These are phyloP conservation scores for Lentinus polychrous DNA, from an alignment of 1,284 basidiomycete species.

Conservation along the genomic window DNA sequence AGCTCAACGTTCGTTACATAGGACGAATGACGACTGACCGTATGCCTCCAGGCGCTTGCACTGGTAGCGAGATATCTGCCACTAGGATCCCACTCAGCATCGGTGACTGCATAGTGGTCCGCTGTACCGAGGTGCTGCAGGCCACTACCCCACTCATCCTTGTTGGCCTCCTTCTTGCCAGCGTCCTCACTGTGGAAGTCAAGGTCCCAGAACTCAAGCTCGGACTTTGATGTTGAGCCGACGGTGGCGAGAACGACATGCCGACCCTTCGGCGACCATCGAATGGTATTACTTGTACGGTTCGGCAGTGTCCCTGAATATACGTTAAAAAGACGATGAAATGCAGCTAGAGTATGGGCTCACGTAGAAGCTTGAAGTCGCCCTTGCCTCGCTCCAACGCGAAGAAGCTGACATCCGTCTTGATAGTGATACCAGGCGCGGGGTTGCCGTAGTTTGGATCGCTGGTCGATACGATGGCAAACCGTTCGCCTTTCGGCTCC, in stretches of 20 bases:
- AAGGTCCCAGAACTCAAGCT: constrained; percentile 98
- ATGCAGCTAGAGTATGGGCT: constrained; percentile 24
- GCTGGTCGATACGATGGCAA: constrained; percentile 91
- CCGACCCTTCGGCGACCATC: constrained; percentile 96
- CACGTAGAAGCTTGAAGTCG: constrained; percentile 88
- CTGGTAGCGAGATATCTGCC: constrained; percentile 92
- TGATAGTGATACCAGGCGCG: constrained; percentile 86
- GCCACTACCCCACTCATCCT: constrained; percentile 78
- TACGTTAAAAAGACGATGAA: constrained; percentile 4
- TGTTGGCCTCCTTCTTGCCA: constrained; percentile 42
- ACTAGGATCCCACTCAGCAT: constrained; percentile 98
- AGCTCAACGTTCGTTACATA: constrained; percentile 6
- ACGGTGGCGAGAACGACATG: constrained; percentile 96
- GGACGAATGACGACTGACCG: constrained; percentile 45
- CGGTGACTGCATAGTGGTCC: constrained; percentile 98
- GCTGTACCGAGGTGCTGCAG: constrained; percentile 84
- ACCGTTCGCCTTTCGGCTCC: constrained; percentile 96
- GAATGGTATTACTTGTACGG: constrained; percentile 91
- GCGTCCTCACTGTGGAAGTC: constrained; percentile 82
- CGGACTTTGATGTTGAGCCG: constrained; percentile 92
- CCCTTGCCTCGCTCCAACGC: constrained; percentile 91
- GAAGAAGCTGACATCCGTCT: constrained; percentile 97
- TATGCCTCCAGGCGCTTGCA: constrained; percentile 93
- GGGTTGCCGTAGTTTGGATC: constrained; percentile 92
- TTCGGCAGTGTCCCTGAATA: constrained; percentile 67